Evolutionary conservation across 2,329 filamentous ascomycete species (phyloP), one percentile per base, ranked within the genome.

Genomic region (Harringtonia aguacate): DNA sequence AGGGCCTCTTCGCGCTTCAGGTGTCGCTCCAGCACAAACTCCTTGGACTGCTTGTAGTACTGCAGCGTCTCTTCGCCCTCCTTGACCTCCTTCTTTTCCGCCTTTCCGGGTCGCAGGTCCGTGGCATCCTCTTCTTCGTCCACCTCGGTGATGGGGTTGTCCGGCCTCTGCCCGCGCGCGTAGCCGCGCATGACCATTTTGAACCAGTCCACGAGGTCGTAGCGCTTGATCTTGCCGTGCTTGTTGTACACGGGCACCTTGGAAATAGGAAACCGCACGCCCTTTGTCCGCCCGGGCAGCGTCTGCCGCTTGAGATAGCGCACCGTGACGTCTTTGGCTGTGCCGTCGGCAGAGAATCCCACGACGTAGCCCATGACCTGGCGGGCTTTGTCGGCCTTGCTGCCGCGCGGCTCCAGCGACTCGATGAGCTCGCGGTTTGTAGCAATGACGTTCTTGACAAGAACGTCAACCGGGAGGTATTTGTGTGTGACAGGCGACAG

Each of bases 301-400:
- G 83, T 73, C 46, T 84, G 84, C 20, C 82, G 78, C 55, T 83
- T 89, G 8, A 98, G 67, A 59, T 98, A 98, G 24, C 92, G 77
- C 12, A 92, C 81, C 0, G 92, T 98, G 15, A 98, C 84, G 58
- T 98, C 92, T 59, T 97, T 97, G 13, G 87, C 89, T 0, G 87
- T 89, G 3, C 86, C 86, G 57, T 97, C 89, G 4, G 77, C 64
- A 1, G 85, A 86, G 61, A 85, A 86, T 0, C 84, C 89, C 18
- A 97, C 70, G 3, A 94, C 75, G 56, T 98, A 98, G 37, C 86
- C 85, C 56, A 95, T 87, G 13, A 94, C 78, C 60, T 97, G 90
- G 53, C 86, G 90, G 0, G 84, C 79, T 55, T 84, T 87, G 29
- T 95, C 87, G 1, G 89, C 87, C 57, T 84, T 86, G 30, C 72